A percentile compares a stretch with the other conserved stretches of the same genome.
phyloP scores from a whole-genome alignment of 176 grass and related monocot genomes.

The Paspalum vaginatum region DNA sequence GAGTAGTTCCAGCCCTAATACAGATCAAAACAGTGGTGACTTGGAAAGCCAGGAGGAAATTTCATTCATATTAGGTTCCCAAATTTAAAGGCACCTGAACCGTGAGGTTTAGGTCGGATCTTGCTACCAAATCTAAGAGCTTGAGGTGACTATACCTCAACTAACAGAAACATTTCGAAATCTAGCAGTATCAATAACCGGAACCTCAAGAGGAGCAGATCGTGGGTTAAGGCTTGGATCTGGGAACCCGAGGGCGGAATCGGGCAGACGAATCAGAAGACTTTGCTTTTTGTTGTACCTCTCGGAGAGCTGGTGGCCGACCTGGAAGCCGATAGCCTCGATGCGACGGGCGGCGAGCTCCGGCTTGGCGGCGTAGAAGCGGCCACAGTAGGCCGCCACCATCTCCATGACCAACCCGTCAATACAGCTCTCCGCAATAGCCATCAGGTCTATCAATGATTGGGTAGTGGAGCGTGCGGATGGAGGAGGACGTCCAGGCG shows the following conservation, averaged over 20 bases:
- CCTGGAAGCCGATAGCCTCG: constrained; percentile 95
- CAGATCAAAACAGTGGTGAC: not conserved
- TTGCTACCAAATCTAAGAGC: constrained; percentile 7
- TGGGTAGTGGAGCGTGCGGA: too few relatives aligned
- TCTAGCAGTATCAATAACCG: not conserved
- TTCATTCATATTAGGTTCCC: constrained; percentile 10
- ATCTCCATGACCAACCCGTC: constrained; percentile 87
- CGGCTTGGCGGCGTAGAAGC: constrained; percentile 84
- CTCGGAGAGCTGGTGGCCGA: constrained; percentile 91
- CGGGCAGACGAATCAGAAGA: not conserved
- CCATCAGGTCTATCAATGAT: not conserved
- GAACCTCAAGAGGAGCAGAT: not conserved
- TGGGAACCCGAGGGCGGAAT: not conserved
- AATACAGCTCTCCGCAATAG: constrained; percentile 77
- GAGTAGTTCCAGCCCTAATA: not conserved
- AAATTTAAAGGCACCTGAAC: not conserved
- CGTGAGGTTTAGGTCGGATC: not conserved
- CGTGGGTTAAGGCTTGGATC: not conserved
- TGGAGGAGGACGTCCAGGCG: too few relatives aligned
- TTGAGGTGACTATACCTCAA: not conserved
- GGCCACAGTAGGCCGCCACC: constrained; percentile 79
- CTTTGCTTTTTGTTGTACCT: constrained; percentile 43
- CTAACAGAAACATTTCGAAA: not conserved
- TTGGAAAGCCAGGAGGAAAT: not conserved
- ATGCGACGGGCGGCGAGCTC: constrained; percentile 94